A percentile compares a stretch with the other conserved stretches of the same genome.
Evolutionary conservation across 768 basidiomycete genomes (phyloP).

Genomic region (Rhodotorula diobovata): DNA sequence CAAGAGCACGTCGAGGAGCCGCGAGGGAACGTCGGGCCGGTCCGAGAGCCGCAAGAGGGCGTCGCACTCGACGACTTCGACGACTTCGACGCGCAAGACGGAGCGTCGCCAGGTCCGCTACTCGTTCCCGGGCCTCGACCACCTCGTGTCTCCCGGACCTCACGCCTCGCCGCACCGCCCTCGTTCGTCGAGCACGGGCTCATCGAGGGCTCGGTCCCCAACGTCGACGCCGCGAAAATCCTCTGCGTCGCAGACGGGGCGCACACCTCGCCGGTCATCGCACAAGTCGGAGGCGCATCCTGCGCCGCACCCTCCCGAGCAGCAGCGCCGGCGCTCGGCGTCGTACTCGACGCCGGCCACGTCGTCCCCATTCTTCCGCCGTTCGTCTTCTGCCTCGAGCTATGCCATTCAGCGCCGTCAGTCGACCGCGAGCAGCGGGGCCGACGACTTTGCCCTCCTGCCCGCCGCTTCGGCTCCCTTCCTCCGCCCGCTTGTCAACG

Average conservation of each 20-base stretch:
- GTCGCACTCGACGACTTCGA: conserved; percentile 10
- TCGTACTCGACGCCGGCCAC: background rate
- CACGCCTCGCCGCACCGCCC: background rate
- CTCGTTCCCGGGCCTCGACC: conserved; percentile 16
- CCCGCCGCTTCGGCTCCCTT: background rate
- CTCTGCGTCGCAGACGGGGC: background rate
- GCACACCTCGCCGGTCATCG: background rate
- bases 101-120: conserved; percentile 18
- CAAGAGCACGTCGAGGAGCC: background rate
- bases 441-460: background rate
- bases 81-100: conserved; percentile 11
- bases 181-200: background rate
- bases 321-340: background rate
- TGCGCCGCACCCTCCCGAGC: background rate
- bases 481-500: conserved; percentile 20
- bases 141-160: background rate
- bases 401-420: background rate
- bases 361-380: conserved; percentile 1
- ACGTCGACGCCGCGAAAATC: background rate
- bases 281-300: background rate
- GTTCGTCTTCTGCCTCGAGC: background rate
- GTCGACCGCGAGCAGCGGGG: background rate
- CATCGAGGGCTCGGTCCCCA: background rate
- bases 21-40: background rate
- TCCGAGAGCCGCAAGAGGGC: conserved; percentile 2